phyloP scores from a whole-genome alignment of 2,329 filamentous ascomycete genomes.

The Curvularia sp. region DNA sequence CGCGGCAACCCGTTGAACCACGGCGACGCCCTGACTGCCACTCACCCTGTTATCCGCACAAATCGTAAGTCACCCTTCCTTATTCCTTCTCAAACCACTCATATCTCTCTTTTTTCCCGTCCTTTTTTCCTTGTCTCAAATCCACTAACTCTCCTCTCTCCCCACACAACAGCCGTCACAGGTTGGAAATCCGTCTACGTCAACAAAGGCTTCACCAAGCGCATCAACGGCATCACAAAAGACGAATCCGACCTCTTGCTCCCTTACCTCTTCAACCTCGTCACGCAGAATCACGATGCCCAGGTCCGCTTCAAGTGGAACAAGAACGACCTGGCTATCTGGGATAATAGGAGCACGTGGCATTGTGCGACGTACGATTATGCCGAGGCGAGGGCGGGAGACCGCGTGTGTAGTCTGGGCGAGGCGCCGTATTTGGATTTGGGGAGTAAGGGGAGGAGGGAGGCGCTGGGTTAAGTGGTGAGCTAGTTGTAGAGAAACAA shows the following conservation, averaged over 20 bases:
- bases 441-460: slow-evolving; percentile 45
- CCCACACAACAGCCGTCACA: slow-evolving; percentile 56
- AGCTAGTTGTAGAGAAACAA: no score
- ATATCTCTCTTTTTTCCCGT: no score
- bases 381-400: slow-evolving; percentile 59
- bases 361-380: slow-evolving; percentile 71
- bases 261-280: slow-evolving; percentile 52
- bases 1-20: slow-evolving; percentile 62
- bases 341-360: slow-evolving; percentile 69
- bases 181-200: slow-evolving; percentile 63
- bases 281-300: slow-evolving; percentile 60
- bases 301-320: slow-evolving; percentile 60
- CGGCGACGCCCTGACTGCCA: slow-evolving; percentile 58
- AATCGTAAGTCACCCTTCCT: slow-evolving; percentile 53
- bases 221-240: slow-evolving; percentile 56
- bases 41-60: slow-evolving; percentile 67
- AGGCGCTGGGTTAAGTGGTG: not conserved
- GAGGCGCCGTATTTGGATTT: slow-evolving; percentile 64
- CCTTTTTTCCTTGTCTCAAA: not conserved
- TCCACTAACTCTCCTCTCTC: not conserved
- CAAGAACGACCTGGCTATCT: slow-evolving; percentile 59
- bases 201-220: slow-evolving; percentile 43
- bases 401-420: slow-evolving; percentile 61
- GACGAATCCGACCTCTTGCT: slow-evolving; percentile 56
- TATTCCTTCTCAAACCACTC: no score